Conservation (phyloP, 176 grass and related monocot genomes). For the Triticum timopheevii region DNA sequence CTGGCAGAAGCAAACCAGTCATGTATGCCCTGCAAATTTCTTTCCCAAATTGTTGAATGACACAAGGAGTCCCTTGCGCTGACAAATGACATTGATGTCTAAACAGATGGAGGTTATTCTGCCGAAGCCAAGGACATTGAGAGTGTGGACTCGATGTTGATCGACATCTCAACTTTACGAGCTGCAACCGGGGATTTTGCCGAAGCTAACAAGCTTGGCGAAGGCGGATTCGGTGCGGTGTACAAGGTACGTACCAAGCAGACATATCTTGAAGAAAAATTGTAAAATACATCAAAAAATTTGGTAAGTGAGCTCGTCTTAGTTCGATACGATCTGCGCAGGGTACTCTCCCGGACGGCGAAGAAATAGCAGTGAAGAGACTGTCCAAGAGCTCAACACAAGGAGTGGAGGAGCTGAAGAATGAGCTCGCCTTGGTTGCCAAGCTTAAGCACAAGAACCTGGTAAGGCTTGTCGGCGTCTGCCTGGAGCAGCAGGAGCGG, state of each 20-base stretch:
- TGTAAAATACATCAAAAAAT: neutral
- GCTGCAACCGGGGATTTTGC: conserved; percentile 32
- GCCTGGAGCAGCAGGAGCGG: conserved; percentile 27
- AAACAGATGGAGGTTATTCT: neutral
- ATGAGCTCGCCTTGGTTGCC: conserved; percentile 28
- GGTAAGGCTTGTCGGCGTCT: conserved; percentile 30
- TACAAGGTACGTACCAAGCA: neutral
- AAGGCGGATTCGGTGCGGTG: conserved; percentile 23
- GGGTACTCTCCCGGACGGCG: conserved; percentile 30
- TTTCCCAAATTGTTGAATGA: too few relatives aligned
- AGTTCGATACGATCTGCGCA: neutral
- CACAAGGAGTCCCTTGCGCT: neutral
- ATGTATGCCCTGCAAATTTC: neutral
- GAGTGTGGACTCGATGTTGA: conserved; percentile 26
- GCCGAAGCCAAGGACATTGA: neutral
- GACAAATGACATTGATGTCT: neutral
- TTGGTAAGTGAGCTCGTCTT: too few relatives aligned
- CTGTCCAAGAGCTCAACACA: conserved; percentile 24
- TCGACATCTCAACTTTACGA: conserved; percentile 36
- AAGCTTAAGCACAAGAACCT: conserved; percentile 44
- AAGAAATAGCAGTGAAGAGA: conserved; percentile 41
- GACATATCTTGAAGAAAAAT: neutral
- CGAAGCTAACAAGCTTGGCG: conserved; percentile 39
- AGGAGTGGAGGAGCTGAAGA: conserved; percentile 36
- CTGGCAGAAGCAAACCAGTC: neutral